These are phyloP conservation scores for Fomitopsis schrenkii DNA, from an alignment of 1,284 basidiomycete species.

Conservation along the genomic window DNA sequence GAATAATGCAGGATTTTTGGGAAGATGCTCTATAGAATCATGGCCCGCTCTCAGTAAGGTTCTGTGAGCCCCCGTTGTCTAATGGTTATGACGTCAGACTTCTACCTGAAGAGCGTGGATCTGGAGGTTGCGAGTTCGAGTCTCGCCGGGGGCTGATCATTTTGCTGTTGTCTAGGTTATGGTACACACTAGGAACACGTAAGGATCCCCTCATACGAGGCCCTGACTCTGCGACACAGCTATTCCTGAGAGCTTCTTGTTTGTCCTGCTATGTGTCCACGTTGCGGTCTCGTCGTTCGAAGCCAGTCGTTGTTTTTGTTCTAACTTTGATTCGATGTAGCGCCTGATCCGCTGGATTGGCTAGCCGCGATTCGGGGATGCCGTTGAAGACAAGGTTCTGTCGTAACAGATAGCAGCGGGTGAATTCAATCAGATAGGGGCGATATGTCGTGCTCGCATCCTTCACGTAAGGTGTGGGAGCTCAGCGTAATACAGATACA, in stretches of 20 bases:
- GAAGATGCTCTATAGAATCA: no score
- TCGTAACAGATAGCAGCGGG: neutral
- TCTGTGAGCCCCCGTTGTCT: slow-evolving; percentile 58
- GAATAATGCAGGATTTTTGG: no score
- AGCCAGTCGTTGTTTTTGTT: neutral
- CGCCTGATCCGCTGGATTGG: neutral
- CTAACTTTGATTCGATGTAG: neutral
- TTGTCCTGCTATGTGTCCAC: no score
- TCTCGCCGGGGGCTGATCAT: slow-evolving; percentile 51
- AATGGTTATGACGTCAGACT: slow-evolving; percentile 80
- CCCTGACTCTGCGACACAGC: no score
- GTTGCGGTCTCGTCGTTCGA: no score
- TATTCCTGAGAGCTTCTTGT: no score
- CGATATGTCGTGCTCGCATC: neutral
- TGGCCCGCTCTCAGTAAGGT: no score
- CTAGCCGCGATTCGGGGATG: neutral
- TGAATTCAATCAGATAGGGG: neutral
- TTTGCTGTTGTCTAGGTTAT: neutral
- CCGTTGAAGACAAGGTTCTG: neutral
- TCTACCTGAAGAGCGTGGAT: slow-evolving; percentile 41
- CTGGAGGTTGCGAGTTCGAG: slow-evolving; percentile 76
- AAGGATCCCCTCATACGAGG: no score
- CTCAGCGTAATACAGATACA: neutral
- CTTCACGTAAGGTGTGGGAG: neutral
- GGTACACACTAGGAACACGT: no score